These are phyloP conservation scores for Camellia japonica DNA, from an alignment of 148 eudicot genomes.

Conservation along the genomic window DNA sequence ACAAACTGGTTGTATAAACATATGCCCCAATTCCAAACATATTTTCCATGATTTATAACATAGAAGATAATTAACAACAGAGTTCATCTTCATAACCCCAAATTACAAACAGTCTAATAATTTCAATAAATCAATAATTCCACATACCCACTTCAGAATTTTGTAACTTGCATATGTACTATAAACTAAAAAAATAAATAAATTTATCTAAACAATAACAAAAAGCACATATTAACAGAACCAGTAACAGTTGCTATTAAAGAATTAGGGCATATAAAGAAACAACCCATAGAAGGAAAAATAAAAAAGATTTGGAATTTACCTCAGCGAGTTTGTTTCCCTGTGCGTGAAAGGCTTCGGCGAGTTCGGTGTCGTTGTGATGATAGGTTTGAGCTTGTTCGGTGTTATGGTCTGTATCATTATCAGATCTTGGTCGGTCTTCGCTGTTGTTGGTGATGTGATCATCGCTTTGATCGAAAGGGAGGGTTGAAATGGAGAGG, in stretches of 20 bases:
- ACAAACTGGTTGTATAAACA: too few species aligned
- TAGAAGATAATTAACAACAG: not conserved
- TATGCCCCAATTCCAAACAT: too few species aligned
- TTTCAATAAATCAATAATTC: not conserved
- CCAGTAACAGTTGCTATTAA: not conserved
- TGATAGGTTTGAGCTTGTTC: conserved; percentile 14
- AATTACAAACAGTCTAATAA: not conserved
- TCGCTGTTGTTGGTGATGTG: not conserved
- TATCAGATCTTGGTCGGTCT: not conserved
- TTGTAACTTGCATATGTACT: not conserved
- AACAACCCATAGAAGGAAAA: not conserved
- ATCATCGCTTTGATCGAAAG: conserved; percentile 30
- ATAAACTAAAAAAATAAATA: not conserved
- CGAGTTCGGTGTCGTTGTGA: conserved; percentile 29
- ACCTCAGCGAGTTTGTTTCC: conserved; percentile 76
- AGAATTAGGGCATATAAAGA: not conserved
- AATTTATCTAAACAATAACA: not conserved
- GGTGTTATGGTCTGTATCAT: not conserved
- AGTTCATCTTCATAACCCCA: not conserved
- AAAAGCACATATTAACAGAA: not conserved
- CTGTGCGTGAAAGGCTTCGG: conserved; percentile 40
- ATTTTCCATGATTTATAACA: too few species aligned
- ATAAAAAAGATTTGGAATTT: not conserved
- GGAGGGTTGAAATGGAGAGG: conserved; percentile 32
- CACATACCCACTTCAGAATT: not conserved